Percentiles rank a stretch among this genome's conserved stretches.
These are phyloP conservation scores for Ammopiptanthus mongolicus DNA, from an alignment of 306 rosid species.

Conservation along the genomic window DNA sequence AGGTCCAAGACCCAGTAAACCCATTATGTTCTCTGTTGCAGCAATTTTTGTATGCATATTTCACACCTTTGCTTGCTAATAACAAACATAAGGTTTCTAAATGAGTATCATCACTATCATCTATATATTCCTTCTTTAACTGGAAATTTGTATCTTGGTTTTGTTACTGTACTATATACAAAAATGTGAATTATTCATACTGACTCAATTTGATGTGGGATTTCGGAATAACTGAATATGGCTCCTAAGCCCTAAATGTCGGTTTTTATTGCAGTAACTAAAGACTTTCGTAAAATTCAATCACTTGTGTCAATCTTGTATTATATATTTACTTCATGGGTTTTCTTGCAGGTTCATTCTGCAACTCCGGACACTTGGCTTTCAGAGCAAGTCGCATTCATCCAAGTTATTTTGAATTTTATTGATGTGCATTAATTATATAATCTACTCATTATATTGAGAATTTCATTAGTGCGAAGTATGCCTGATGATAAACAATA, in stretches of 20 bases:
- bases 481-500: slow-evolving; percentile 38
- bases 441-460: slow-evolving; percentile 39
- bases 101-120: neutral
- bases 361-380: slow-evolving; percentile 99
- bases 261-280: slow-evolving; percentile 11
- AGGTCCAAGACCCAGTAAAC: too few species aligned
- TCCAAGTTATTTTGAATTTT: slow-evolving; percentile 40
- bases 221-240: slow-evolving; percentile 6
- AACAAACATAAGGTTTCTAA: neutral
- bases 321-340: slow-evolving; percentile 21
- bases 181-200: neutral
- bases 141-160: too few species aligned
- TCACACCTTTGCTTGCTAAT: neutral
- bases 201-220: slow-evolving; percentile 12
- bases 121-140: too few species aligned
- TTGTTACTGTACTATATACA: neutral
- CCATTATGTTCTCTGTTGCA: too few species aligned
- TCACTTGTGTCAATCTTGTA: neutral
- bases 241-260: neutral
- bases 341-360: slow-evolving; percentile 79
- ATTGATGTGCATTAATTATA: slow-evolving; percentile 10
- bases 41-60: neutral
- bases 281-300: slow-evolving; percentile 1
- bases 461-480: slow-evolving; percentile 99
- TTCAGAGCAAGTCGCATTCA: slow-evolving; percentile 96